These are phyloP conservation scores for Nissolia schottii DNA, from an alignment of 306 rosid genomes.

Conservation along the genomic window DNA sequence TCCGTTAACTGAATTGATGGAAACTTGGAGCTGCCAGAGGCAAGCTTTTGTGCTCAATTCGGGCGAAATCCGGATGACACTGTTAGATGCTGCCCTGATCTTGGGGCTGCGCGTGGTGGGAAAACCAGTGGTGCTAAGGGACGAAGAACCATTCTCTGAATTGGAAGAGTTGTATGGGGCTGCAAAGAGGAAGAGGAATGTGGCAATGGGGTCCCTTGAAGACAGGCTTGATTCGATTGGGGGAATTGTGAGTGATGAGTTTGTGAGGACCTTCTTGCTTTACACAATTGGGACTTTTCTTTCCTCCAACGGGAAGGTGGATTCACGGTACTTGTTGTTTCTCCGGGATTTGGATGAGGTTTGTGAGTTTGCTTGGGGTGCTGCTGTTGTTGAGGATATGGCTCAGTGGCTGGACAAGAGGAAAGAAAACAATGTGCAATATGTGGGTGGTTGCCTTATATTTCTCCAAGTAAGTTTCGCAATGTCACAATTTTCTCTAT, in stretches of 20 bases:
- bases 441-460: slow-evolving; percentile 47
- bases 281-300: slow-evolving; percentile 39
- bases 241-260: slow-evolving; percentile 30
- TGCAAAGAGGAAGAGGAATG: slow-evolving; percentile 25
- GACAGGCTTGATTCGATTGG: slow-evolving; percentile 35
- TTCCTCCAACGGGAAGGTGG: slow-evolving; percentile 37
- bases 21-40: slow-evolving; percentile 32
- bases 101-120: slow-evolving; percentile 39
- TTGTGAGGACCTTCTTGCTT: slow-evolving; percentile 40
- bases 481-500: not conserved
- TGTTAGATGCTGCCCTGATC: slow-evolving; percentile 38
- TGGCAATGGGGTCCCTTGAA: slow-evolving; percentile 31
- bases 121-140: slow-evolving; percentile 22
- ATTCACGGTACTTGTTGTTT: slow-evolving; percentile 36
- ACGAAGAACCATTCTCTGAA: slow-evolving; percentile 30
- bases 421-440: slow-evolving; percentile 39
- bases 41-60: slow-evolving; percentile 17
- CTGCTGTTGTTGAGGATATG: slow-evolving; percentile 39
- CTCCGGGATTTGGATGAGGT: slow-evolving; percentile 28
- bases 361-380: slow-evolving; percentile 39
- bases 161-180: slow-evolving; percentile 39
- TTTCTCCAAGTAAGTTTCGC: slow-evolving; percentile 46
- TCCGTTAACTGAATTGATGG: slow-evolving; percentile 36
- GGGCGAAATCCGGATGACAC: slow-evolving; percentile 24
- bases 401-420: slow-evolving; percentile 43